Base-by-base conservation (phyloP, 23 red algal species). In the Gracilaria domingensis region DNA sequence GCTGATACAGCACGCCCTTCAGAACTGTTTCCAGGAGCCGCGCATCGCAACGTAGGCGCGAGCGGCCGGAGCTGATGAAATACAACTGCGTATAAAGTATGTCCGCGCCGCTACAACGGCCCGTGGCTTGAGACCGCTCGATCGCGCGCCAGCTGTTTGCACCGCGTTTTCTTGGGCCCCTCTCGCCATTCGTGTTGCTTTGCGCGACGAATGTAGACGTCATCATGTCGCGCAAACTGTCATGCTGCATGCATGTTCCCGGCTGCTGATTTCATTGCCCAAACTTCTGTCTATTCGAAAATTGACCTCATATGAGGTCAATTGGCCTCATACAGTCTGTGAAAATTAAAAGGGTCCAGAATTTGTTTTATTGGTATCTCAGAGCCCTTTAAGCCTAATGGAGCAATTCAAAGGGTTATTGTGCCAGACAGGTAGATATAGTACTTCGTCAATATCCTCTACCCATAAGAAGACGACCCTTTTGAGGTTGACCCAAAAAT, bases 51-150 rank as follows among this genome's bases (percentile, higher is more conserved):
- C 32, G 64, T 0, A 36, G 64, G 36, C 33, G 64, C 32, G 2
- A 2, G 64, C 64, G 28, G 64, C 64, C 33, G 64, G 9, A 69
- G 64, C 64, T 69, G 64, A 69, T 34, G 64, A 24, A 32, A 69
- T 9, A 23, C 12, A 36, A 69, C 32, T 69, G 64, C 32, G 64
- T 69, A n/a, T n/a, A 14, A 55, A 55, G 9, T 55, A 17, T 20
- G 17, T 20, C 51, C 51, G 14, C 51, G 51, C 51, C 51, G 51
- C 51, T 16, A 14, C 51, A 55, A 37, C 28, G 64, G 64, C 64
- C 64, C 64, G 30, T 32, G 32, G 8, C 32, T 1, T 37, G 64
- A 38, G 42, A 45, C 42, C 42, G 14, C 17, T 55, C 51, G 51
- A 55, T 55, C 51, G 51, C 51, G 51, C 6, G 1, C 51, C 51